Evolutionary conservation across 2,329 filamentous ascomycete genomes (phyloP).

Genomic region (Alternaria conjuncta): DNA sequence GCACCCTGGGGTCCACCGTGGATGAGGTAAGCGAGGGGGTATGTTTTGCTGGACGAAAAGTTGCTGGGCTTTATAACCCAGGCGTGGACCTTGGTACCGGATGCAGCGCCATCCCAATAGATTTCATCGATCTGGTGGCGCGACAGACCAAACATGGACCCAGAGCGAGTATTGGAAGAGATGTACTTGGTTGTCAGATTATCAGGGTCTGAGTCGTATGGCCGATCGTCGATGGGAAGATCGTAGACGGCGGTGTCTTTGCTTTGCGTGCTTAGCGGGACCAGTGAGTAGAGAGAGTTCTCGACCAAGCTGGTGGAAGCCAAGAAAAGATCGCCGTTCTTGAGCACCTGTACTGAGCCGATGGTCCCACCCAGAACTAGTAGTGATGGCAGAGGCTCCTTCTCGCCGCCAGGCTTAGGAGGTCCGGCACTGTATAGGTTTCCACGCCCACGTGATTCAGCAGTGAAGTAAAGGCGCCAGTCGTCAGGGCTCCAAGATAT

Average conservation of each 20-base stretch:
- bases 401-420: slow-evolving; percentile 15
- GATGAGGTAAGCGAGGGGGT: slow-evolving; percentile 79
- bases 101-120: slow-evolving; percentile 70
- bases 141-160: slow-evolving; percentile 70
- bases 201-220: slow-evolving; percentile 33
- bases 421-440: slow-evolving; percentile 58
- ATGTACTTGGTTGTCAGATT: slow-evolving; percentile 47
- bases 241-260: slow-evolving; percentile 22
- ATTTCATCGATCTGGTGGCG: slow-evolving; percentile 70
- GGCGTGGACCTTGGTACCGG: slow-evolving; percentile 69
- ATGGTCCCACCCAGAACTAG: slow-evolving; percentile 44
- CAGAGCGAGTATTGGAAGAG: slow-evolving; percentile 70
- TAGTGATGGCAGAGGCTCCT: slow-evolving; percentile 29
- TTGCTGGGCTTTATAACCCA: slow-evolving; percentile 68
- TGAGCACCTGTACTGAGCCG: slow-evolving; percentile 59
- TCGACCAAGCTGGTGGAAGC: slow-evolving; percentile 74
- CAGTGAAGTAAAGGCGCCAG: slow-evolving; percentile 71
- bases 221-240: slow-evolving; percentile 29
- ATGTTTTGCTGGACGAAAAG: slow-evolving; percentile 74
- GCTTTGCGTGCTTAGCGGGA: slow-evolving; percentile 47
- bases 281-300: slow-evolving; percentile 71
- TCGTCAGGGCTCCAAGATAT: slow-evolving; percentile 62
- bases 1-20: slow-evolving; percentile 84
- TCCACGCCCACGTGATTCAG: slow-evolving; percentile 72
- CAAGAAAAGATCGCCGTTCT: slow-evolving; percentile 63